These are phyloP conservation scores for Desmodesmus armatus DNA, from an alignment of 139 green algal genomes.

Conservation along the genomic window DNA sequence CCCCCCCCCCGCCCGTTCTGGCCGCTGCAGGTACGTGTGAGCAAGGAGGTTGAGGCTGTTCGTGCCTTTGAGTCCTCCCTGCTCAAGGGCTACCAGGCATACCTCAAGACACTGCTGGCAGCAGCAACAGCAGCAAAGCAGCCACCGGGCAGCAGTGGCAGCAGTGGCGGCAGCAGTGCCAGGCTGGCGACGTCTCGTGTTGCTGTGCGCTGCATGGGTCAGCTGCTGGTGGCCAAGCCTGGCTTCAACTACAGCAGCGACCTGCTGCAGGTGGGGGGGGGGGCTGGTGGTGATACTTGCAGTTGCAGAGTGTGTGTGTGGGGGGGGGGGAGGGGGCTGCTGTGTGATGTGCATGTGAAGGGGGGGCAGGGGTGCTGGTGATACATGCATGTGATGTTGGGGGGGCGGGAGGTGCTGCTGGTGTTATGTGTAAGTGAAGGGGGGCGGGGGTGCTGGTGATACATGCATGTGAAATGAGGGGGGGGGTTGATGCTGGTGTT, in stretches of 20 bases:
- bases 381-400: too few relatives aligned
- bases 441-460: too few relatives aligned
- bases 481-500: too few relatives aligned
- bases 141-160: background rate
- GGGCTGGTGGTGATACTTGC: too few relatives aligned
- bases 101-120: constrained; percentile 79
- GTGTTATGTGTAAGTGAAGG: too few relatives aligned
- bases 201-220: constrained; percentile 81
- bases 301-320: too few relatives aligned
- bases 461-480: too few relatives aligned
- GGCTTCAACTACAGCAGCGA: constrained; percentile 93
- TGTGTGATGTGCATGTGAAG: too few relatives aligned
- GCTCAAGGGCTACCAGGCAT: constrained; percentile 85
- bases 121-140: constrained; percentile 38
- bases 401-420: too few relatives aligned
- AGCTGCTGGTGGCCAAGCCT: constrained; percentile 73
- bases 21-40: constrained; percentile 63
- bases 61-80: constrained; percentile 84
- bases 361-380: too few relatives aligned
- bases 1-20: too few relatives aligned
- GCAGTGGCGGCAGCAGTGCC: constrained; percentile 15
- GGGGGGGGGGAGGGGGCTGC: too few relatives aligned
- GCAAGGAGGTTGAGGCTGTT: constrained; percentile 86
- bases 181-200: constrained; percentile 49
- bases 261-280: constrained; percentile 65